Evolutionary conservation across 1,284 basidiomycete genomes (phyloP).

Genomic region (Golubevia sp.): DNA sequence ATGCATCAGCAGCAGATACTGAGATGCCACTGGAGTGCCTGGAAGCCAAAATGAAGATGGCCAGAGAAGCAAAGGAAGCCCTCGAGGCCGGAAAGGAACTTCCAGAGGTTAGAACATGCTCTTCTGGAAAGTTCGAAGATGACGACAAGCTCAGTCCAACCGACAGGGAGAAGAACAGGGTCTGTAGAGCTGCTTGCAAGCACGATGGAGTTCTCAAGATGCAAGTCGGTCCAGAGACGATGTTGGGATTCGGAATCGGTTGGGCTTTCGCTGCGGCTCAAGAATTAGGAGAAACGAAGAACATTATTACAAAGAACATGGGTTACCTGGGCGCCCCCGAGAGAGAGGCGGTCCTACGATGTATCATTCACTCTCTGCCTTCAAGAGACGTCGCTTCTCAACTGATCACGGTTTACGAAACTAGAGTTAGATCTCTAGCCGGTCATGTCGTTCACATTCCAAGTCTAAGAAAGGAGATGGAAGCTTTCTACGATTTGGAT

Average conservation of each 20-base stretch:
- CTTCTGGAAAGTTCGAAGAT: not conserved
- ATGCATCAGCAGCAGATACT: not conserved
- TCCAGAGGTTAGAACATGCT: not conserved
- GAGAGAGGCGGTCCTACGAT: constrained; percentile 48
- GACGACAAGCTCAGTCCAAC: not conserved
- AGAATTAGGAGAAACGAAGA: constrained; percentile 21
- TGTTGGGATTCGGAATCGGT: constrained; percentile 54
- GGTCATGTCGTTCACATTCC: constrained; percentile 43
- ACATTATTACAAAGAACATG: constrained; percentile 13
- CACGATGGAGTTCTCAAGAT: constrained; percentile 24
- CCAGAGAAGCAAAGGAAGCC: not conserved
- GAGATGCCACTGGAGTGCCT: not conserved
- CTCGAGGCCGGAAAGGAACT: not conserved
- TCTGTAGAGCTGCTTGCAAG: constrained; percentile 10
- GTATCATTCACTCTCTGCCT: constrained; percentile 40
- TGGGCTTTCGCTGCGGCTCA: constrained; percentile 52
- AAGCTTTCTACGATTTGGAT: constrained; percentile 42
- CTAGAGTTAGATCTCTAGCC: constrained; percentile 29
- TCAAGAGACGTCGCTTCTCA: constrained; percentile 31
- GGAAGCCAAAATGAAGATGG: not conserved
- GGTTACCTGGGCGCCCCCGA: constrained; percentile 27
- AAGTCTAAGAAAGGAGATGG: constrained; percentile 25
- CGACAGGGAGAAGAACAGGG: constrained; percentile 6
- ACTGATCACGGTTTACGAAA: constrained; percentile 45
- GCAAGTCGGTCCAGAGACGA: constrained; percentile 43